A percentile compares a stretch with the other conserved stretches of the same genome.
These are phyloP conservation scores for Clarireedia homoeocarpa DNA, from an alignment of 2,329 filamentous ascomycete species.

Conservation along the genomic window DNA sequence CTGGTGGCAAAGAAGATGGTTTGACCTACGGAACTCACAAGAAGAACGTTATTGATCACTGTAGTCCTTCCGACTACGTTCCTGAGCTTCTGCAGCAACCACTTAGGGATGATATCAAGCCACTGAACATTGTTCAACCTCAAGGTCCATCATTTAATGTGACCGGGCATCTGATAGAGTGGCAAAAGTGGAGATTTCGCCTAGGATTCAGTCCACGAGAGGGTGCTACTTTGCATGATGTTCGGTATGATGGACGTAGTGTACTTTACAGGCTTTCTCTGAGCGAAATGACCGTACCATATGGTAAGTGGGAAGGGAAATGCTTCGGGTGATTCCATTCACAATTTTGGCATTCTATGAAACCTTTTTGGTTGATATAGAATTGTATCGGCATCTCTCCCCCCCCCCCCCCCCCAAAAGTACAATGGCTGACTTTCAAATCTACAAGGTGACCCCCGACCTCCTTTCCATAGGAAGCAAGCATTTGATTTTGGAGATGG, in stretches of 20 bases:
- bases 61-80: constrained; percentile 25
- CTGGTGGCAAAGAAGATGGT: constrained; percentile 32
- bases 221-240: constrained; percentile 52
- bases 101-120: constrained; percentile 32
- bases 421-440: not conserved
- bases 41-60: constrained; percentile 31
- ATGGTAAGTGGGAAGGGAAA: constrained; percentile 32
- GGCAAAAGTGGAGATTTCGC: constrained; percentile 56
- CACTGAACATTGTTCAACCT: constrained; percentile 49
- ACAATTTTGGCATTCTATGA: not conserved
- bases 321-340: not conserved
- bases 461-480: constrained; percentile 57
- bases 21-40: constrained; percentile 36
- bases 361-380: not conserved
- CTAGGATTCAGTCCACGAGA: constrained; percentile 55
- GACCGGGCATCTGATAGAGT: constrained; percentile 30
- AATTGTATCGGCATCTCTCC: not conserved
- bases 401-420: not conserved
- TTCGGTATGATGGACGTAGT: constrained; percentile 50
- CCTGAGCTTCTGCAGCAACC: constrained; percentile 22
- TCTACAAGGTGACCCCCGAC: constrained; percentile 40
- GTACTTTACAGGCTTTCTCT: constrained; percentile 48
- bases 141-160: constrained; percentile 53
- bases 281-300: constrained; percentile 57
- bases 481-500: constrained; percentile 64